Evolutionary conservation across 805 yeast genomes (phyloP), one percentile per base, ranked within the genome.

Genomic region (Blastobotrys chiropterorum): DNA sequence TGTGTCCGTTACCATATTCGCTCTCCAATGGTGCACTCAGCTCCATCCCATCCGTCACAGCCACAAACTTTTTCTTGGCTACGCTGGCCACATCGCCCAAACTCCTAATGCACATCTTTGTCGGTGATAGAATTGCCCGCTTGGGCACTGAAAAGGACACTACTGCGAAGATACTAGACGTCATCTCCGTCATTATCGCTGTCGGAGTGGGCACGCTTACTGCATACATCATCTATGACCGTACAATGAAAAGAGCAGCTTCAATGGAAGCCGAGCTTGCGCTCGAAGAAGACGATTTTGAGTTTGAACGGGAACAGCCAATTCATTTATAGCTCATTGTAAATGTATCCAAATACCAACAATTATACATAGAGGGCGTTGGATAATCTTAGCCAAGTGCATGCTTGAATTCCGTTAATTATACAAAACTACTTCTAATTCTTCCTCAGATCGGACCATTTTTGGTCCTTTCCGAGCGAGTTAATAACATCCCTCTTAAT

Each of bases 1-100:
- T 92, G 52, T 89, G 97, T 59, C 99, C 99, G 0, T 77, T 92
- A 61, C 98, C 98, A 0, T 94, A 90, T 65, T 89, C 97, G 2
- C 71, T 92, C 31, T 84, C 94, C 0, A 92, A 92, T 62, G 97
- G 97, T 2, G 97, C 96, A 0, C 74, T 94, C 58, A 94, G 96
- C 7, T 84, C 95, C 1, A 79, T 92, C 13, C 96, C 95, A 0
- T 85, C 87, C 15, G 75, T 92, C 11, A 73, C 83, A 0, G 69
- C 82, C 1, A 55, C 67, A 42, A 80, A 82, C 21, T 92, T 85
- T 65, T 71, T 82, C 2, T 62, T 83, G 31, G 96, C 97, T 0
- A 83, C 90, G 20, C 57, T 81, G 0, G 65, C 88, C 34, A 81
- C 95, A 1, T 80, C 95, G 0, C 98, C 98, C 5, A 94, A 90